These are phyloP conservation scores for Macrophomina pseudophaseolina DNA, from an alignment of 2,329 filamentous ascomycete species.

Conservation along the genomic window DNA sequence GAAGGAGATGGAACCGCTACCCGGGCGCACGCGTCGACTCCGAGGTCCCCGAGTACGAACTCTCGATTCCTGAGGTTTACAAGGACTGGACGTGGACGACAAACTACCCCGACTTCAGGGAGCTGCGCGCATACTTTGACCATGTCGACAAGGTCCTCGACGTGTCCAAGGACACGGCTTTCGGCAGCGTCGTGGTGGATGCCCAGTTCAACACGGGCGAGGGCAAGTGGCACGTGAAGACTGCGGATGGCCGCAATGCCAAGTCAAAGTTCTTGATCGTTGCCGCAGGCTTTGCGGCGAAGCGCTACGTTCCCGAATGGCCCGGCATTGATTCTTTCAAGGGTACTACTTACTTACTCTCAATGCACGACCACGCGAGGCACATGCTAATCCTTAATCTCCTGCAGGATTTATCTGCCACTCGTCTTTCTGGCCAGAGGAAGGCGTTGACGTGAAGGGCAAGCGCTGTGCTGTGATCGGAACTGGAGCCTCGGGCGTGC, in stretches of 20 bases:
- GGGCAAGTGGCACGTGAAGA: slow-evolving; percentile 58
- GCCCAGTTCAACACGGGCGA: slow-evolving; percentile 56
- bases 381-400: not conserved
- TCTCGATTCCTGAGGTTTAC: slow-evolving; percentile 55
- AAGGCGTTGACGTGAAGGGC: slow-evolving; percentile 56
- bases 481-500: slow-evolving; percentile 68
- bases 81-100: slow-evolving; percentile 60
- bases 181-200: slow-evolving; percentile 60
- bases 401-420: slow-evolving; percentile 52
- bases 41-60: slow-evolving; percentile 54
- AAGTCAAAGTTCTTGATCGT: slow-evolving; percentile 59
- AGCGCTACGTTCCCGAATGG: slow-evolving; percentile 65
- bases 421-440: slow-evolving; percentile 65
- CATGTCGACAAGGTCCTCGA: slow-evolving; percentile 61
- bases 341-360: slow-evolving; percentile 46
- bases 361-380: too few relatives aligned
- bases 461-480: slow-evolving; percentile 70
- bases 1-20: slow-evolving; percentile 49
- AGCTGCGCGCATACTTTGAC: slow-evolving; percentile 64
- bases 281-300: slow-evolving; percentile 63
- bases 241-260: slow-evolving; percentile 57
- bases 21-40: slow-evolving; percentile 54
- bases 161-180: slow-evolving; percentile 62
- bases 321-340: slow-evolving; percentile 65
- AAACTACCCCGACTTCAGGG: slow-evolving; percentile 58